Conservation (phyloP, 164 flowering plant genomes). For the Paratinospora sagittata region DNA sequence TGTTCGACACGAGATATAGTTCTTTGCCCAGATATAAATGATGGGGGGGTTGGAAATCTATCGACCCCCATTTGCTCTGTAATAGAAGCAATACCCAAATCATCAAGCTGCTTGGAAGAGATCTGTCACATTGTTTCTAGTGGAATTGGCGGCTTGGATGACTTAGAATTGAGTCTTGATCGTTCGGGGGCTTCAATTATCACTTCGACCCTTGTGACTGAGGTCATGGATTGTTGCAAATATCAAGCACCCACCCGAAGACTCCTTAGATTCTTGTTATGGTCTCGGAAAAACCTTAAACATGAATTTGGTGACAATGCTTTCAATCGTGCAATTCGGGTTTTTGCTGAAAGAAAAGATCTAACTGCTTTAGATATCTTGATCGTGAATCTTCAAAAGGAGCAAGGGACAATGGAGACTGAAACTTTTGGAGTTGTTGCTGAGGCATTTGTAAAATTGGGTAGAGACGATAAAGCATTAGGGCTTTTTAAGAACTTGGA, state of each 20-base stretch:
- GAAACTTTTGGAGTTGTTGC: slow-evolving; percentile 51
- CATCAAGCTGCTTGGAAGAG: slow-evolving; percentile 23
- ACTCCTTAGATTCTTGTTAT: slow-evolving; percentile 61
- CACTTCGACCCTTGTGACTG: slow-evolving; percentile 41
- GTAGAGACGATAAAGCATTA: slow-evolving; percentile 66
- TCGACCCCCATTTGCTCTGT: slow-evolving; percentile 12
- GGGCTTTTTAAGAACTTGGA: slow-evolving; percentile 69
- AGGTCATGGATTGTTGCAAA: slow-evolving; percentile 46
- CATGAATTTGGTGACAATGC: slow-evolving; percentile 34
- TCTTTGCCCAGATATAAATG: not conserved
- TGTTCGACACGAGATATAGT: not conserved
- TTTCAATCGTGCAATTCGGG: slow-evolving; percentile 47
- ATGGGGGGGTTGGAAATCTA: not conserved
- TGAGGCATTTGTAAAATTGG: slow-evolving; percentile 48
- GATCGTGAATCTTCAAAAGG: slow-evolving; percentile 44
- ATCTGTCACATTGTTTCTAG: slow-evolving; percentile 40
- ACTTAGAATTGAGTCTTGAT: slow-evolving; percentile 52
- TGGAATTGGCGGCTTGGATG: slow-evolving; percentile 55
- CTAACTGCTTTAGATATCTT: slow-evolving; percentile 48
- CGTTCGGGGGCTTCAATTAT: slow-evolving; percentile 16
- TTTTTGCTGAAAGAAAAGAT: slow-evolving; percentile 52
- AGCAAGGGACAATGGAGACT: slow-evolving; percentile 42
- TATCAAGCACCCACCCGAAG: slow-evolving; percentile 53
- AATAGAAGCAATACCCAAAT: not conserved
- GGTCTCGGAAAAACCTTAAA: slow-evolving; percentile 41